Conservation (phyloP, 2,329 filamentous ascomycete genomes). For the Plenodomus tracheiphilus region DNA sequence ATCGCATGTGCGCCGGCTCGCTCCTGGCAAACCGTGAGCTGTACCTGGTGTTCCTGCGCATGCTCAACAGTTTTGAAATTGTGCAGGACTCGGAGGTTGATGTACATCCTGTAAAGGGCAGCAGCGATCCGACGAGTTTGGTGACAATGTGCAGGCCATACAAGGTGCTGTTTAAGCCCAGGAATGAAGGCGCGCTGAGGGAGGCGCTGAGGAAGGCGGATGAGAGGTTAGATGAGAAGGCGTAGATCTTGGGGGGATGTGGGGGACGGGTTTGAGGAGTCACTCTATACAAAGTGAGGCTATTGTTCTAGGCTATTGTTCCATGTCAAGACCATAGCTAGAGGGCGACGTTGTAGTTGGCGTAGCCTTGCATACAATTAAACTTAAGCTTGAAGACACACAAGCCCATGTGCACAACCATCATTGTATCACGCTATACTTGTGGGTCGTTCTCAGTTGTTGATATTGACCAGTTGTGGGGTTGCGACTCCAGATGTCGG, state of each 20-base stretch:
- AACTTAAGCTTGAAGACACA: too few relatives aligned
- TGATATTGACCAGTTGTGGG: too few relatives aligned
- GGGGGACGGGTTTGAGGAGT: background rate
- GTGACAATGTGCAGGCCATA: constrained; percentile 64
- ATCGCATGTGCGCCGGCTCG: constrained; percentile 69
- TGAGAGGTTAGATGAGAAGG: constrained; percentile 24
- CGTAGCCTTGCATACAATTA: too few relatives aligned
- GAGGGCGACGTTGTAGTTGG: too few relatives aligned
- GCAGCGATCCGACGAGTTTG: constrained; percentile 63
- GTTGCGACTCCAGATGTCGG: background rate
- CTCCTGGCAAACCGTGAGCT: constrained; percentile 66
- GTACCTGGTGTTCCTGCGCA: constrained; percentile 66
- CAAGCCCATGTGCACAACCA: too few relatives aligned
- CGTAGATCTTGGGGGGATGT: constrained; percentile 6
- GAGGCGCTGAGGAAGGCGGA: constrained; percentile 45
- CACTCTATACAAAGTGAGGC: too few relatives aligned
- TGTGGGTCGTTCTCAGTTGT: too few relatives aligned
- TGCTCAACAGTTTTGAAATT: constrained; percentile 64
- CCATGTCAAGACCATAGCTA: too few relatives aligned
- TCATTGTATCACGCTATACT: too few relatives aligned
- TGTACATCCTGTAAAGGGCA: constrained; percentile 62
- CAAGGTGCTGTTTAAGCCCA: constrained; percentile 61
- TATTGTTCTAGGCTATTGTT: too few relatives aligned
- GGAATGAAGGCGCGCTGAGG: constrained; percentile 52
- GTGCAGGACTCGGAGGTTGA: constrained; percentile 59